Evolutionary conservation across 192 early-diverging fungal genomes (phyloP).

Genomic region (Coemansia sp.): DNA sequence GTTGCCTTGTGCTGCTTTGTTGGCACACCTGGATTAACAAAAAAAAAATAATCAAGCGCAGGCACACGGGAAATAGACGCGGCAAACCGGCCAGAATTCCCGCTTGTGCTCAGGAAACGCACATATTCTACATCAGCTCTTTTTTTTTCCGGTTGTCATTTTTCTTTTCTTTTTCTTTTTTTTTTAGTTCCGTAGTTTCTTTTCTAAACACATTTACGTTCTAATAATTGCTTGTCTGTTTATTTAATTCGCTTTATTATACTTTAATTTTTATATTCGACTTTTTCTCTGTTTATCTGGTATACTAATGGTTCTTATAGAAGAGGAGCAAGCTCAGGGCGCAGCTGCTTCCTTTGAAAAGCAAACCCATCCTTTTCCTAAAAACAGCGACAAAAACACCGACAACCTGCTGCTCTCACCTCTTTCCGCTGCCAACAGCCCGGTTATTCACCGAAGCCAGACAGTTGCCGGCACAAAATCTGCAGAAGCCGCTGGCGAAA

Average conservation of each 20-base stretch:
- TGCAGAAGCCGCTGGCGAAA: too few species aligned
- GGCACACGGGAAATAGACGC: not conserved
- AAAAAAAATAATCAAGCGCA: too few species aligned
- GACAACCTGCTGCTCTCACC: not conserved
- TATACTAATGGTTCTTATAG: not conserved
- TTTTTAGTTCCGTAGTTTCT: not conserved
- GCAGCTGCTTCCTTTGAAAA: too few species aligned
- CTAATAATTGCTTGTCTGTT: not conserved
- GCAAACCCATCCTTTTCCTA: not conserved
- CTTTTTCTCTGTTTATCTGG: slow-evolving; percentile 9
- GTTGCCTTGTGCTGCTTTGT: too few species aligned
- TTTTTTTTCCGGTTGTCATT: not conserved
- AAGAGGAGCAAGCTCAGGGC: too few species aligned
- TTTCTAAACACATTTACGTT: not conserved
- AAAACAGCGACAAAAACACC: not conserved
- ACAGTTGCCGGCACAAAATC: not conserved
- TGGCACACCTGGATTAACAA: too few species aligned
- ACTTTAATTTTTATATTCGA: not conserved
- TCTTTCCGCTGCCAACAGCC: not conserved
- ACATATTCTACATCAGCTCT: not conserved
- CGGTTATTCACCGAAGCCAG: slow-evolving; percentile 4
- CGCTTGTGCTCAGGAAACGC: not conserved
- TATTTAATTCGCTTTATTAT: not conserved
- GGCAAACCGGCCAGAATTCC: not conserved
- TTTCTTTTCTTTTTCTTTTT: not conserved